Evolutionary conservation across 139 green algal genomes (phyloP), one percentile per base, ranked within the genome.

Genomic region (Picocystis salinarum): DNA sequence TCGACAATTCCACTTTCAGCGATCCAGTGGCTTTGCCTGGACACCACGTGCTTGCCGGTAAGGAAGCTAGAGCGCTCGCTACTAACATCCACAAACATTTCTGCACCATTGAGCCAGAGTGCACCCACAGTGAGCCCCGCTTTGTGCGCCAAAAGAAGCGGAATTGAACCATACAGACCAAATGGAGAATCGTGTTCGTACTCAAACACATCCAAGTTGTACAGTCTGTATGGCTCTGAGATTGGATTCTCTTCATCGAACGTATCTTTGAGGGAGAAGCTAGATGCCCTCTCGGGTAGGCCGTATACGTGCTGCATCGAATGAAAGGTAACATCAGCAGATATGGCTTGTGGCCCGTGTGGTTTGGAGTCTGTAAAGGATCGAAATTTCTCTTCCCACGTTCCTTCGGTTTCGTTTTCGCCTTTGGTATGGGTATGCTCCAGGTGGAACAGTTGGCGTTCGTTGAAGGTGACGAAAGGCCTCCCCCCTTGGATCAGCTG

Each of bases 151-250:
- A 85, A 19, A 56, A 97, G 54, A 18, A 92, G 46, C 6, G 89
- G 85, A 50, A 97, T 94, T 45, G 75, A 71, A 19, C 89, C 89
- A 51, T 99, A 99, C 46, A 99, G 73, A 4, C 89, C 80, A 64
- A 97, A 97, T 6, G 79, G 74, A 2, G 71, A 84, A 31, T 91
- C 67, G 7, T 69, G 28, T 19, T 77, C 37, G 58, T 99, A 95
- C 68, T 95, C 86, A 66, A 99, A 99, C 40, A 99, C 89, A 56
- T 99, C 89, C 53, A 99, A 64, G 61, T 95, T 97, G 75, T 94
- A 99, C 46, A 99, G 62, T 20, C 89, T 66, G 74, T 94, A 97
- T 18, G 89, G 89, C 45, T 95, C 86, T 23, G 49, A 69, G 23
- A 17, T 6, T 31, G 23, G 12, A 33, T 37, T 9, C 22, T 40